phyloP scores from a whole-genome alignment of 306 rosid genomes.

The Dryas drummondii region DNA sequence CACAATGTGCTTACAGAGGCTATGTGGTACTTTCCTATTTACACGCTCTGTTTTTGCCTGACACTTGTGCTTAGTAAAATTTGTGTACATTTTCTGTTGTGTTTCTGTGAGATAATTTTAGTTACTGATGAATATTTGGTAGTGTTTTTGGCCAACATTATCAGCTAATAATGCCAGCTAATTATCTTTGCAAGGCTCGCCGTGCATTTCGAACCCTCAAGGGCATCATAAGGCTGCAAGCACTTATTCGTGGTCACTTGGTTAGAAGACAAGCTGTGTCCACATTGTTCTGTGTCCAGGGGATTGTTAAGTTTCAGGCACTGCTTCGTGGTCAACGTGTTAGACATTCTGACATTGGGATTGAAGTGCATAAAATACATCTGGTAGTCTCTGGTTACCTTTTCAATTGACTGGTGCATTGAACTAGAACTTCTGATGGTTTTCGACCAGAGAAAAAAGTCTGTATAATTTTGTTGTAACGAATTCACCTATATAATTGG shows the following conservation, averaged over 20 bases:
- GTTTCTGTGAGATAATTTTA: neutral
- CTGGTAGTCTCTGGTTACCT: neutral
- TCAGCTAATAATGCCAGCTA: constrained; percentile 7
- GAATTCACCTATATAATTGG: neutral
- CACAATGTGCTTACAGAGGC: constrained; percentile 74
- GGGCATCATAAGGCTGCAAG: constrained; percentile 34
- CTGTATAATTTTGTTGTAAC: neutral
- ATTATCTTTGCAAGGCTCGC: constrained; percentile 31
- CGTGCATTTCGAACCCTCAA: constrained; percentile 30
- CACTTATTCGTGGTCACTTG: constrained; percentile 39
- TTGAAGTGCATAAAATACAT: constrained; percentile 8
- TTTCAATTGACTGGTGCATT: neutral
- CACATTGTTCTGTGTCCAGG: constrained; percentile 35
- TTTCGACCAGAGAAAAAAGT: neutral
- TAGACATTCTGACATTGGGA: constrained; percentile 17
- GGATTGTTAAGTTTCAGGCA: constrained; percentile 36
- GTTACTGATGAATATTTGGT: neutral
- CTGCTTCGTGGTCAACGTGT: constrained; percentile 33
- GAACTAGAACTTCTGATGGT: neutral
- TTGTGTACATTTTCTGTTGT: neutral
- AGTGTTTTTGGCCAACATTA: neutral
- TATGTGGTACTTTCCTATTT: constrained; percentile 46
- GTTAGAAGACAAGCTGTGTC: constrained; percentile 42
- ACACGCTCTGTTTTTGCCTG: neutral
- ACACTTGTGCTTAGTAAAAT: neutral